phyloP scores from a whole-genome alignment of 2,329 filamentous ascomycete species.

The Aphanocladium album region DNA sequence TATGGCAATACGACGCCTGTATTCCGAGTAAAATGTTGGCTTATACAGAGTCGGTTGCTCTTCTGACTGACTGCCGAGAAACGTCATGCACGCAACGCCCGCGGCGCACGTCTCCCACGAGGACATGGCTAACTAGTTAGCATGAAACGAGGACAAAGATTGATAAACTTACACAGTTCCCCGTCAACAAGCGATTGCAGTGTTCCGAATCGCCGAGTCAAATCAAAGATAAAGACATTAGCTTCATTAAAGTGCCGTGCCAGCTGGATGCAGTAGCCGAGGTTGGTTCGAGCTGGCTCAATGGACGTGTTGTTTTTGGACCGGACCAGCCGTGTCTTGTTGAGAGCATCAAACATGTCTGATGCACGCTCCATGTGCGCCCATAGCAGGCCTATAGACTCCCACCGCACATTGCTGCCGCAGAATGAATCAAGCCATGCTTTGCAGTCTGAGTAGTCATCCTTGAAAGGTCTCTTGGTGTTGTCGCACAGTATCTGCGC shows the following conservation, averaged over 20 bases:
- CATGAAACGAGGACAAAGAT: not conserved
- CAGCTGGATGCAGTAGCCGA: conserved; percentile 2
- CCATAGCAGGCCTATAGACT: conserved; percentile 36
- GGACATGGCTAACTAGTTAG: not conserved
- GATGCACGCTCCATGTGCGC: conserved; percentile 6
- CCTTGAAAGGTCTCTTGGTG: conserved; percentile 29
- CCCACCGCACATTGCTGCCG: conserved; percentile 37
- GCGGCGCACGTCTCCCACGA: not conserved
- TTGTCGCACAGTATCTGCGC: conserved; percentile 33
- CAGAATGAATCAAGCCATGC: conserved; percentile 37
- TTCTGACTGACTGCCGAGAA: not conserved
- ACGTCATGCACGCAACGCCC: not conserved
- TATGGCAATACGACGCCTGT: not conserved
- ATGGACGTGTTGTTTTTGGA: not conserved
- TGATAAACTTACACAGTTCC: not conserved
- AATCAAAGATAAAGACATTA: not conserved
- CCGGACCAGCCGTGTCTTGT: not conserved
- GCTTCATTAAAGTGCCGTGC: not conserved
- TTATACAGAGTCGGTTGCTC: not conserved
- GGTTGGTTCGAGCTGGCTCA: not conserved
- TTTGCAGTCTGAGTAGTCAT: conserved; percentile 29
- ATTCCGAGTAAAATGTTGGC: conserved; percentile 1
- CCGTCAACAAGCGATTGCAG: conserved; percentile 4
- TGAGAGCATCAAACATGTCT: conserved; percentile 5
- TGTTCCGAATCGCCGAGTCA: not conserved